Conservation (phyloP, 495 filamentous ascomycete species). For the Trypethelium eluteriae region DNA sequence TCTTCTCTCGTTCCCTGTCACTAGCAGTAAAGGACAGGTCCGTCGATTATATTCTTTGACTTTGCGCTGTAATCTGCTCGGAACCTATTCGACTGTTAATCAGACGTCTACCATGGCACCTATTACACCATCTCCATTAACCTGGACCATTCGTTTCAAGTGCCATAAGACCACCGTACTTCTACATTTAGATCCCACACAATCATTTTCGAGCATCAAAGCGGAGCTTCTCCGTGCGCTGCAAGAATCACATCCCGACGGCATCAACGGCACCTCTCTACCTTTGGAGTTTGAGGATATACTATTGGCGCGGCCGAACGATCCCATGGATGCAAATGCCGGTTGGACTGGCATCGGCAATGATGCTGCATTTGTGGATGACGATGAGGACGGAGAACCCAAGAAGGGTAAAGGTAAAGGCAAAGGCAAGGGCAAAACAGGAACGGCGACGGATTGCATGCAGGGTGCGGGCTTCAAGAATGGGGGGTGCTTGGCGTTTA, state of each 20-base stretch:
- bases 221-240: conserved; percentile 52
- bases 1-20: too few relatives aligned
- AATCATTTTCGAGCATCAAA: conserved; percentile 55
- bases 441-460: conserved; percentile 37
- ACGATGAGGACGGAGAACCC: conserved; percentile 25
- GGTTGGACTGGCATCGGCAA: conserved; percentile 48
- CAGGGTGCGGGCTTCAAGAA: conserved; percentile 49
- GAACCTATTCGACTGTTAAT: not conserved
- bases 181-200: conserved; percentile 55
- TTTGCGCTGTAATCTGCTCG: too few relatives aligned
- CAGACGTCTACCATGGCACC: conserved; percentile 19
- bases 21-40: too few relatives aligned
- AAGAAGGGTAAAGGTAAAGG: conserved; percentile 30
- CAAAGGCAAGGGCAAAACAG: conserved; percentile 27
- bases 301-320: conserved; percentile 47
- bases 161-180: conserved; percentile 70
- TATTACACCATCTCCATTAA: conserved; percentile 32
- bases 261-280: conserved; percentile 41
- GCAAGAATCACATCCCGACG: conserved; percentile 43
- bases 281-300: conserved; percentile 45
- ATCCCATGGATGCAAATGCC: conserved; percentile 48
- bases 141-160: conserved; percentile 69
- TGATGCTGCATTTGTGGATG: conserved; percentile 13
- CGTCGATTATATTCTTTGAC: too few relatives aligned
- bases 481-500: conserved; percentile 62